phyloP scores from a whole-genome alignment of 2,329 filamentous ascomycete species.

The Talaromyces amestolkiae region DNA sequence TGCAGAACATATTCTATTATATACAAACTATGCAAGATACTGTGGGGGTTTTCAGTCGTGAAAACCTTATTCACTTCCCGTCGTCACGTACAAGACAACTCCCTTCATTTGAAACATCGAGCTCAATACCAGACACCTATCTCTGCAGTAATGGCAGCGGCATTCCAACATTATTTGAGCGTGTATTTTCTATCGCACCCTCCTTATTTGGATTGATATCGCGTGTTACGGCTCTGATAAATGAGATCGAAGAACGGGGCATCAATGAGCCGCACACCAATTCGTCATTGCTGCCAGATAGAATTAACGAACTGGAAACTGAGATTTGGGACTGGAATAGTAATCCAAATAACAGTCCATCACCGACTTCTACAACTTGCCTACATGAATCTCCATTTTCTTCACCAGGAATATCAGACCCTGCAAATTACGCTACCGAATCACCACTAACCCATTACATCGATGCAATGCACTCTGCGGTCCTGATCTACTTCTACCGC shows the following conservation, averaged over 20 bases:
- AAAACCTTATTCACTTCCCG: background rate
- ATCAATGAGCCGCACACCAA: background rate
- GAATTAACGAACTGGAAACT: background rate
- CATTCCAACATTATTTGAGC: background rate
- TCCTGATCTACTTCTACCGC: background rate
- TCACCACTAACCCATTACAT: background rate
- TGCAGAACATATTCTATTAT: background rate
- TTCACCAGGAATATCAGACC: background rate
- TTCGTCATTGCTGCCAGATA: background rate
- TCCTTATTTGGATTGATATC: background rate
- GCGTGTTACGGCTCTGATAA: background rate
- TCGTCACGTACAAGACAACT: background rate
- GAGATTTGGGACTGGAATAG: background rate
- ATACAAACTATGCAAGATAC: slow-evolving; percentile 1
- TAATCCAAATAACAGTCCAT: background rate
- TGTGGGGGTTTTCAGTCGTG: background rate
- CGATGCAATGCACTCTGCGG: background rate
- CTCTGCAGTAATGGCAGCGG: background rate
- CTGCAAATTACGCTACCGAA: background rate
- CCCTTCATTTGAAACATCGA: background rate
- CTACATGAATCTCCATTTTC: background rate
- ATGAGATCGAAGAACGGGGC: background rate
- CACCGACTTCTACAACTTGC: background rate
- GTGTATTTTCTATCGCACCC: background rate
- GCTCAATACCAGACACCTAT: background rate